These are phyloP conservation scores for Nicotiana otophora DNA, from an alignment of 257 asterid species.

Conservation along the genomic window DNA sequence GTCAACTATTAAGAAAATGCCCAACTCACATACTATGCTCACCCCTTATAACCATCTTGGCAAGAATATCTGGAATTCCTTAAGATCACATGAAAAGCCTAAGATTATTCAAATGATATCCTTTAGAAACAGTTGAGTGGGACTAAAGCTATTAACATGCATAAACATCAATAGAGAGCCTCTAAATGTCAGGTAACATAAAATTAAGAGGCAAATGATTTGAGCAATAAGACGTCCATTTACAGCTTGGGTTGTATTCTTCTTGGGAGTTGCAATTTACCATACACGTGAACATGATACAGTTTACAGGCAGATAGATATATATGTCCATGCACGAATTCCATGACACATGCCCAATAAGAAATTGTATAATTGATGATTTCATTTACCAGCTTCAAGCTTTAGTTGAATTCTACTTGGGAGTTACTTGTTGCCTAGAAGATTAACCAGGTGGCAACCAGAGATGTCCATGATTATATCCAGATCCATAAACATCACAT, in stretches of 20 bases:
- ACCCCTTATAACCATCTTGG: not conserved
- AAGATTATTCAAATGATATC: not conserved
- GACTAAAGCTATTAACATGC: not conserved
- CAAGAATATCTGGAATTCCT: not conserved
- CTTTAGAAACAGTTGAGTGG: not conserved
- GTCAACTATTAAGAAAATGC: conserved; percentile 3
- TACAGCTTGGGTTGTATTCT: not conserved
- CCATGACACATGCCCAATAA: not conserved
- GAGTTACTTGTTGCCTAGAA: not conserved
- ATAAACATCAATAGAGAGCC: not conserved
- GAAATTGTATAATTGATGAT: not conserved
- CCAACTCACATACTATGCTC: not conserved
- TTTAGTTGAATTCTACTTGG: not conserved
- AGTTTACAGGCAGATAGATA: not conserved
- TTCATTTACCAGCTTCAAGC: not conserved
- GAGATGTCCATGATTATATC: not conserved
- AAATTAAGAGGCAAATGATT: not conserved
- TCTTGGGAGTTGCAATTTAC: not conserved
- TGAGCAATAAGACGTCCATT: not conserved
- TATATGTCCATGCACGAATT: not conserved
- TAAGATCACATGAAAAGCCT: not conserved
- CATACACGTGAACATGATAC: not conserved
- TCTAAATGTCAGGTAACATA: not conserved
- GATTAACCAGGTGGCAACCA: not conserved
- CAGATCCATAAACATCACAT: not conserved